A percentile compares a stretch with the other conserved stretches of the same genome.
phyloP scores from a whole-genome alignment of 768 basidiomycete genomes.

The Gautieria morchelliformis region DNA sequence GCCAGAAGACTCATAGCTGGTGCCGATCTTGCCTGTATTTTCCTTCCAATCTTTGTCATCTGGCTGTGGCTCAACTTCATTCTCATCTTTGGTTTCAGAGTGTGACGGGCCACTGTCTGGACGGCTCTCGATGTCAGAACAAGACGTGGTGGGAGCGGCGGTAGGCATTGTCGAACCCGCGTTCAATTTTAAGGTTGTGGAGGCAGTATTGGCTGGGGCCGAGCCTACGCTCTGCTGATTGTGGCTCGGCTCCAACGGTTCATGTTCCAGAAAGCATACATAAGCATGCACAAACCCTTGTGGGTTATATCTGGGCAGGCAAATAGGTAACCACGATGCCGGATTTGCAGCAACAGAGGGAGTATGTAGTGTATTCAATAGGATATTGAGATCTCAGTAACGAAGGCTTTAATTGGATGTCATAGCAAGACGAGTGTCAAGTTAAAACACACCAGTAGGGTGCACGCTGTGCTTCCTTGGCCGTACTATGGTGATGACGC shows the following conservation, averaged over 20 bases:
- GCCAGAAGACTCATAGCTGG: not conserved
- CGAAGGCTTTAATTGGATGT: not conserved
- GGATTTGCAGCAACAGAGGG: conserved; percentile 74
- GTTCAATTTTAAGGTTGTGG: not conserved
- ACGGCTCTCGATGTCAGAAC: no score
- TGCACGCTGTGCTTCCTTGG: conserved; percentile 94
- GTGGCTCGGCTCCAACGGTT: conserved; percentile 11
- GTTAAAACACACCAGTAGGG: conserved; percentile 54
- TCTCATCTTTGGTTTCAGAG: not conserved
- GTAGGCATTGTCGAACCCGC: not conserved
- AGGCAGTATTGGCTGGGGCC: not conserved
- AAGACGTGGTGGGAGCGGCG: no score
- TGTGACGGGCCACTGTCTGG: not conserved
- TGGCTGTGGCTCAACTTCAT: not conserved
- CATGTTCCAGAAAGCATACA: conserved; percentile 48
- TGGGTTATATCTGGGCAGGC: conserved; percentile 90
- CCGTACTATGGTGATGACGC: conserved; percentile 77
- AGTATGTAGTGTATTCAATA: conserved; percentile 82
- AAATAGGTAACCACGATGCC: conserved; percentile 91
- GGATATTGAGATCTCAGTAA: conserved; percentile 72
- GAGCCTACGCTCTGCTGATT: not conserved
- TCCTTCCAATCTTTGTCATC: not conserved
- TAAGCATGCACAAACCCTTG: conserved; percentile 88
- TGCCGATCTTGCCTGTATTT: not conserved
- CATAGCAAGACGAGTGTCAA: not conserved